Base-by-base conservation (phyloP, 1,139 yeast genomes). In the Debaryomycetaceae sp. region DNA sequence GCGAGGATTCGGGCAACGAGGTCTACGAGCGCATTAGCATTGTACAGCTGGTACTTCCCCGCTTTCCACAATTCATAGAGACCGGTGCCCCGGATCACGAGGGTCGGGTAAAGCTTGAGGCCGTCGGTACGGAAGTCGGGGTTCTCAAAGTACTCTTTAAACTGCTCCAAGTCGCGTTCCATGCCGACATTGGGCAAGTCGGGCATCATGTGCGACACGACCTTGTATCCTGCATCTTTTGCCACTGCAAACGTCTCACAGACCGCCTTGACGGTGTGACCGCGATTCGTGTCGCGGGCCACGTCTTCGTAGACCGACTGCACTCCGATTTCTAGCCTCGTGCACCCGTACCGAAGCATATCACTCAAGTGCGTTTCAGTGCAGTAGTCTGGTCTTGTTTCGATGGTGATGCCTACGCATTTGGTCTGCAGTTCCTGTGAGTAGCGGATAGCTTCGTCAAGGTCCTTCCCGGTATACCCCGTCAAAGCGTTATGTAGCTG, bases 171-270 rank as follows among this genome's bases (percentile, higher is more conserved):
- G 53, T 90, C 99, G 53, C 99, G 73, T 58, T 90, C 98, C 95
- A 87, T 83, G 12, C 98, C 98, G 31, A 90, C 96, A 47, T 90
- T 90, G 13, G 99, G 99, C 44, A 90, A 65, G 63, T 90, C 98
- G 13, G 99, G 99, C 99, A 90, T 90, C 99, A 90, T 90, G 59
- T 90, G 99, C 40, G 93, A 78, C 19, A 90, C 98, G 31, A 90
- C 94, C 55, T 90, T 90, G 58, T 87, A 90, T 5, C 99, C 99
- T 1, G 98, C 93, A 55, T 90, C 99, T 52, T 90, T 90, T 15
- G 98, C 95, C 27, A 82, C 75, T 1, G 86, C 86, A 61, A 90
- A 90, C 0, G 98, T 90, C 49, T 90, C 94, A 55, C 95, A 83
- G 3, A 90, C 99, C 3, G 98, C 76, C 51, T 79, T 80, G 23